Percentiles rank a stretch among this genome's conserved stretches.
phyloP scores from a whole-genome alignment of 2,329 filamentous ascomycete genomes.

The Microdochium bolleyi region DNA sequence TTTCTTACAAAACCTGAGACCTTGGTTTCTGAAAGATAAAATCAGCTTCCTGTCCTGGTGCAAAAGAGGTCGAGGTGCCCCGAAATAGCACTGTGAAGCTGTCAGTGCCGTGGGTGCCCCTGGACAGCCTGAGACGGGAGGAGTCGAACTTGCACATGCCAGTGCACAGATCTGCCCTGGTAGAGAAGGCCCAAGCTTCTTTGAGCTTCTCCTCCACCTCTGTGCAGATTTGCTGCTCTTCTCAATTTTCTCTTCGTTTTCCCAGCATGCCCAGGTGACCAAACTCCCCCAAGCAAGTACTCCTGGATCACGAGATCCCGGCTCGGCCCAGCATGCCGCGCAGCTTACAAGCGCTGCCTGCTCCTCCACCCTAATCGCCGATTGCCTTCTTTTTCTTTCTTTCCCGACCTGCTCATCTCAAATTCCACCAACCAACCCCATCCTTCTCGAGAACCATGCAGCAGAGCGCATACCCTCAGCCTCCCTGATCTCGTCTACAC shows the following conservation, averaged over 20 bases:
- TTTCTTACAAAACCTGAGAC: too few relatives aligned
- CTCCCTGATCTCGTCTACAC: too few relatives aligned
- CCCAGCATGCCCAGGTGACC: neutral
- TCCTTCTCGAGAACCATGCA: neutral
- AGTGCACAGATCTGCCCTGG: neutral
- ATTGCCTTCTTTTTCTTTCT: neutral
- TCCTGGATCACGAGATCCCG: neutral
- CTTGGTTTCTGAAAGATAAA: too few relatives aligned
- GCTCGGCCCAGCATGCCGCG: neutral
- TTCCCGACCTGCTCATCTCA: neutral
- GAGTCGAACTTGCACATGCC: too few relatives aligned
- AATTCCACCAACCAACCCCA: neutral
- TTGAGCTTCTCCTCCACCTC: neutral
- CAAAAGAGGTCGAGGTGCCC: too few relatives aligned
- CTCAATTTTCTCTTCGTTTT: neutral
- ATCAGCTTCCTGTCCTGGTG: too few relatives aligned
- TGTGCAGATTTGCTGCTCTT: neutral
- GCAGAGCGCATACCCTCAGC: neutral
- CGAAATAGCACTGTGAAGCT: too few relatives aligned
- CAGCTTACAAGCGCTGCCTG: neutral
- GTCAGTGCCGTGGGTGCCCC: too few relatives aligned
- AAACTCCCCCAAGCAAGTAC: neutral
- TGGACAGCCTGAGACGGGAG: too few relatives aligned
- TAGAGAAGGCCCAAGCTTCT: neutral
- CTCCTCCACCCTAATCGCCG: neutral